Evolutionary conservation across 768 basidiomycete species (phyloP).

Genomic region (Lyophyllum decastes): DNA sequence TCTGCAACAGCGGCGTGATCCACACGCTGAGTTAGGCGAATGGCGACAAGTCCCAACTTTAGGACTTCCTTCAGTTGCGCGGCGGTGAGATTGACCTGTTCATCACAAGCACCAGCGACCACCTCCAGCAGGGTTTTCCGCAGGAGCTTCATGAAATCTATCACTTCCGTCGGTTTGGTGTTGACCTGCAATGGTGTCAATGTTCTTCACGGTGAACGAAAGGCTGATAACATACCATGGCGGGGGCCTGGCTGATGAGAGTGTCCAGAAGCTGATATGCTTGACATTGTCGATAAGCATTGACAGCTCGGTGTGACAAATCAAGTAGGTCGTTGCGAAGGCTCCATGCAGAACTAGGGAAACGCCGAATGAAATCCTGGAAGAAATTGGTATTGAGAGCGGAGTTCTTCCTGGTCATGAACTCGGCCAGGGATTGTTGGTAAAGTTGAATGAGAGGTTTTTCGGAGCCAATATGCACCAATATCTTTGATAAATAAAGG

Average conservation of each 20-base stretch:
- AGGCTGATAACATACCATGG: constrained; percentile 38
- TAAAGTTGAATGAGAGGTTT: constrained; percentile 56
- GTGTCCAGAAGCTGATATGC: constrained; percentile 70
- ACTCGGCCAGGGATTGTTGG: constrained; percentile 68
- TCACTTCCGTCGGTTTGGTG: constrained; percentile 39
- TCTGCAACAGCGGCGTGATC: constrained; percentile 26
- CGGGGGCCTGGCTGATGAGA: constrained; percentile 57
- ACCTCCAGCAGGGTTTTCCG: constrained; percentile 50
- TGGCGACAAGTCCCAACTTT: constrained; percentile 63
- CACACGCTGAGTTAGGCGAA: constrained; percentile 65
- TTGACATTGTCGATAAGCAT: constrained; percentile 76
- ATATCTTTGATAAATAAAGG: constrained; percentile 63
- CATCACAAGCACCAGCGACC: constrained; percentile 49
- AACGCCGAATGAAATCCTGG: constrained; percentile 71
- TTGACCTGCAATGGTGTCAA: constrained; percentile 15
- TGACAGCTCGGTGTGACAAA: constrained; percentile 61
- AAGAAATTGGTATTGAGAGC: constrained; percentile 74
- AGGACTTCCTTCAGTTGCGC: constrained; percentile 78
- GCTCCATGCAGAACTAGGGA: constrained; percentile 64
- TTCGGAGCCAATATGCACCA: constrained; percentile 42
- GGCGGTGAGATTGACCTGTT: constrained; percentile 48
- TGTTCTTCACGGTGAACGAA: neutral
- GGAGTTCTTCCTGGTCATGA: constrained; percentile 80
- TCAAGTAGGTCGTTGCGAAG: constrained; percentile 62
- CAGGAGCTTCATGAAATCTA: constrained; percentile 51